Evolutionary conservation across 805 yeast genomes (phyloP), one percentile per base, ranked within the genome.

Genomic region (Teunomyces pallodes): DNA sequence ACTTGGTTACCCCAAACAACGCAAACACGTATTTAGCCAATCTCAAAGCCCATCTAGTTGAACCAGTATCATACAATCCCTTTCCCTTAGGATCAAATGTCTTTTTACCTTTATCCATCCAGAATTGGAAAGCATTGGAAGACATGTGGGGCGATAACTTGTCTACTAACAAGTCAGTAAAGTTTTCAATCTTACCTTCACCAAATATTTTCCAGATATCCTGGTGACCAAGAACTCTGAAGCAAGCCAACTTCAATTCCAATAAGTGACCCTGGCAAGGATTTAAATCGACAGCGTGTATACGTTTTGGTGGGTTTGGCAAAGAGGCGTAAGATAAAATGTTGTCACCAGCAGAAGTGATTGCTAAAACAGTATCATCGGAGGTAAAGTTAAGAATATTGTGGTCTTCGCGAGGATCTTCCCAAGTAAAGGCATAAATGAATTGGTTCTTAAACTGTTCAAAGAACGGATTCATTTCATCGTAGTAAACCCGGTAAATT

Each of bases 341-440:
- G 61, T 88, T 87, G 67, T 87, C 96, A 54, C 94, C 94, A 4
- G 95, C 96, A 38, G 92, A 86, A 4, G 95, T 87, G 48, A 87
- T 87, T 17, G 92, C 91, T 55, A 87, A 74, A 3, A 87, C 87
- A 0, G 89, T 84, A 60, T 88, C 96, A 28, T 77, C 75, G 10
- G 81, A 66, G 29, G 74, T 70, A 57, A 87, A 72, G 39, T 82
- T 77, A 55, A 87, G 73, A 47, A 87, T 84, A 43, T 75, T 75
- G 51, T 81, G 79, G 69, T 87, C 96, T 67, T 86, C 94, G 48
- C 86, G 76, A 28, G 95, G 95, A 61, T 88, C 96, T 66, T 87
- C 96, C 96, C 96, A 87, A 5, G 95, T 87, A 66, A 87, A 87
- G 4, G 95, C 91, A 61, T 87, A 88, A 51, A 87, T 88, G 64